Percentiles rank a stretch among this genome's conserved stretches.
phyloP scores from a whole-genome alignment of 306 rosid species.

The Medicago truncatula region MtrunA17r5.0-ANR NC_053049.1:46765501-46766000 shows the following conservation, averaged over 20 bases:
- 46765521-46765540: constrained; percentile 14
- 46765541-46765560: constrained; percentile 31
- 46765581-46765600: constrained; percentile 29
- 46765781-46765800: constrained; percentile 5
- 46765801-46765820: constrained; percentile 8
- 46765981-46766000: constrained; percentile 13
- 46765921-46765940: constrained; percentile 1
- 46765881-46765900: constrained; percentile 3
- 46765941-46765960: neutral
- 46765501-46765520: constrained; percentile 16
- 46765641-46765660: constrained; percentile 8
- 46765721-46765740: constrained; percentile 17
- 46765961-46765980: neutral
- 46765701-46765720: constrained; percentile 6
- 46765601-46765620: constrained; percentile 8
- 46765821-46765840: constrained; percentile 1
- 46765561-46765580: constrained; percentile 20
- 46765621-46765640: constrained; percentile 10
- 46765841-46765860: constrained; percentile 20
- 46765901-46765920: neutral
- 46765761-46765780: neutral
- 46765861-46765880: constrained; percentile 5
- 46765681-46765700: constrained; percentile 21
- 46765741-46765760: neutral
- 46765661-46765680: constrained; percentile 10